Evolutionary conservation across 2,329 filamentous ascomycete species (phyloP).

Genomic region (Apiospora rasikravindrae): DNA sequence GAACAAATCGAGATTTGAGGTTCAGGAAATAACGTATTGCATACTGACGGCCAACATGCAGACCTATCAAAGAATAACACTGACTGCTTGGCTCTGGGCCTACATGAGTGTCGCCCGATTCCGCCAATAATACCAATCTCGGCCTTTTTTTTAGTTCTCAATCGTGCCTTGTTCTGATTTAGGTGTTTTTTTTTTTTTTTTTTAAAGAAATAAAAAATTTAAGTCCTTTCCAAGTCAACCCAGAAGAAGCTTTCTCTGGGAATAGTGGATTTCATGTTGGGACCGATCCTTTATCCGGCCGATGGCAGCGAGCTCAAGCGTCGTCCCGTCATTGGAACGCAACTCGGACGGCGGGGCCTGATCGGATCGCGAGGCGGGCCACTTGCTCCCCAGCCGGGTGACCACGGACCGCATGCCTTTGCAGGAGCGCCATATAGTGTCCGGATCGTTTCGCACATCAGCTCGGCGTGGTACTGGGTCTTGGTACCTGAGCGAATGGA

Average conservation of each 20-base stretch:
- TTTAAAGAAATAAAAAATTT: too few relatives aligned
- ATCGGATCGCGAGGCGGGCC: neutral
- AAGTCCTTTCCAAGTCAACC: neutral
- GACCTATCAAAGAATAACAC: too few relatives aligned
- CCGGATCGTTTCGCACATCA: neutral
- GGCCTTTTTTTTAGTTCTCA: neutral
- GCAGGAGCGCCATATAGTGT: neutral
- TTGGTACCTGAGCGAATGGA: constrained; percentile 17
- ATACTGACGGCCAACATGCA: too few relatives aligned
- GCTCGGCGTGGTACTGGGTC: neutral
- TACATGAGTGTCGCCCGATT: too few relatives aligned
- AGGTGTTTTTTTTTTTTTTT: too few relatives aligned
- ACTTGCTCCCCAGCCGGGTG: neutral
- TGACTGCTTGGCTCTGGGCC: too few relatives aligned
- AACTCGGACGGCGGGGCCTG: neutral
- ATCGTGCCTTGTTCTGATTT: neutral
- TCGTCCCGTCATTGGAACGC: neutral
- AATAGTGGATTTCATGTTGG: neutral
- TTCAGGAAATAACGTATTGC: too few relatives aligned
- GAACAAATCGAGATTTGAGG: too few relatives aligned
- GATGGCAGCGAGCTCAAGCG: neutral
- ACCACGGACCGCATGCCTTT: neutral
- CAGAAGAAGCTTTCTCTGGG: neutral
- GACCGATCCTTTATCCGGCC: neutral
- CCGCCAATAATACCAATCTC: too few relatives aligned